Evolutionary conservation across 192 early-diverging fungal species (phyloP), one percentile per base, ranked within the genome.

Genomic region (Coemansia sp.): DNA sequence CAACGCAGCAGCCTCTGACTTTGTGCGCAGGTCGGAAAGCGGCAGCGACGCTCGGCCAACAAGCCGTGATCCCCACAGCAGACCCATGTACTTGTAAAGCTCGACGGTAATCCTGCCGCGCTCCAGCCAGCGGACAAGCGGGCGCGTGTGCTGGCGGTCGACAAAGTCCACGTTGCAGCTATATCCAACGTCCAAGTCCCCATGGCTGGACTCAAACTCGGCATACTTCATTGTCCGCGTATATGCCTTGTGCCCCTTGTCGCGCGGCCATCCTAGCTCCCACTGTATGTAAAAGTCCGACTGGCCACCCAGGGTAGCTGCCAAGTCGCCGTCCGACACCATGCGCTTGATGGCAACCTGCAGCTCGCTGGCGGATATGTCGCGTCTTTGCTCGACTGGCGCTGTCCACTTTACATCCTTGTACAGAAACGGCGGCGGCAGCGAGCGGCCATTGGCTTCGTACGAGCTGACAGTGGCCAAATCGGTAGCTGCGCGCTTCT

Each of bases 21-120:
- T 64, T 30, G 65, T 61, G 69, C 78, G 78, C 59, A 80, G 64
- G 0, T 27, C 73, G 44, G 73, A 62, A 34, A 80, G 73, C 66
- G 78, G 78, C 67, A 81, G n/a, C 34, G 64, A 56, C 3, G 67
- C 78, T 13, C 73, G 37, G 27, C 73, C 78, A 53, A 81, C 59
- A n/a, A 81, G 73, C 70, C 72, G 78, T 40, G 78, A 75, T 24
- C 78, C 78, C 78, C 78, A 81, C 8, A 81, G 52, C 20, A 81
- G 55, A 34, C 78, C 78, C 65, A 59, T 56, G 61, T 81, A 81
- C 67, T 75, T 75, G 73, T 81, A 68, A 37, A 81, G 72, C 63
- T 81, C 78, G 24, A 81, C 47, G 9, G 39, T 47, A 20, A 81
- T 70, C 59, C 59, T 67, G 34, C 73, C 78, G 55, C 78, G 65